Evolutionary conservation across 139 green algal genomes (phyloP).

Genomic region (Asterochloris erici): DNA sequence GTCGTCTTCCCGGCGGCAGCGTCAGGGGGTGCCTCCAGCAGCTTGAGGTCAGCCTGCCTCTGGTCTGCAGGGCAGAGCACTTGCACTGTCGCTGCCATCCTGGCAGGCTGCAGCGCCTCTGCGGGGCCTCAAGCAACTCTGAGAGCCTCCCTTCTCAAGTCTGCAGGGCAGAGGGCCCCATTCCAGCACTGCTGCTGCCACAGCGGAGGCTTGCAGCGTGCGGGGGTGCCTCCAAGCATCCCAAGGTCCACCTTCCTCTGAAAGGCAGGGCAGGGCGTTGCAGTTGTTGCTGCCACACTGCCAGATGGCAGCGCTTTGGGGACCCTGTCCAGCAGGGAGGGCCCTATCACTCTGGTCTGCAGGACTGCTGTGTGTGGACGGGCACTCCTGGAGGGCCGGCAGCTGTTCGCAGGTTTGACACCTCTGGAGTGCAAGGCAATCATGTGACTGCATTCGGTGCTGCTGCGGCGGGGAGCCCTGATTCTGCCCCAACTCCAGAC

Average conservation of each 20-base stretch:
- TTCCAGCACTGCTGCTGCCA: background rate
- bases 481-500: too few relatives aligned
- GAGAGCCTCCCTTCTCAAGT: background rate
- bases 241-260: background rate
- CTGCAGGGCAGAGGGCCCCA: background rate
- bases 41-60: conserved; percentile 65
- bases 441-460: too few relatives aligned
- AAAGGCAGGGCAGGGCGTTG: background rate
- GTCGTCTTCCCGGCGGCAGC: conserved; percentile 31
- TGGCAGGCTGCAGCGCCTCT: background rate
- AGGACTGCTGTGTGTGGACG: too few relatives aligned
- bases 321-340: too few relatives aligned
- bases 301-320: too few relatives aligned
- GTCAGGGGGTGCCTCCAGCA: conserved; percentile 57
- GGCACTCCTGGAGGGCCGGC: too few relatives aligned
- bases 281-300: too few relatives aligned
- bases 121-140: background rate
- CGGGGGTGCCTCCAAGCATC: background rate
- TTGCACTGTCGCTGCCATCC: background rate
- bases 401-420: too few relatives aligned
- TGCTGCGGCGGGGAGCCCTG: too few relatives aligned
- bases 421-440: too few relatives aligned
- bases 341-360: too few relatives aligned
- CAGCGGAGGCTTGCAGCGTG: background rate
- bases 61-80: conserved; percentile 57